These are phyloP conservation scores for Lagenaria siceraria DNA, from an alignment of 306 rosid species.

Conservation along the genomic window DNA sequence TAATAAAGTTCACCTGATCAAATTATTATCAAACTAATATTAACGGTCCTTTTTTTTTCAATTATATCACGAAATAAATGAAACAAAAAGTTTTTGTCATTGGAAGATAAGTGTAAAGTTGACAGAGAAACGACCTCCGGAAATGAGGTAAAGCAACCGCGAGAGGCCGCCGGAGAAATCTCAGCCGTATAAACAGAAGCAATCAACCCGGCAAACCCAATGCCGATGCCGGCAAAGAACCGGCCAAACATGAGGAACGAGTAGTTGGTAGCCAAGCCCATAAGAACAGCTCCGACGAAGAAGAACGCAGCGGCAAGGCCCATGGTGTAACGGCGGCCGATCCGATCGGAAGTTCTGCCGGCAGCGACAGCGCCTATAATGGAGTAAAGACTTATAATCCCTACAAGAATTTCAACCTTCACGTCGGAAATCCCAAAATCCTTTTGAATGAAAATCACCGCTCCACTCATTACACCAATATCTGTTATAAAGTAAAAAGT, in stretches of 20 bases:
- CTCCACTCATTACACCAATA: constrained; percentile 98
- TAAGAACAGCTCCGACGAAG: constrained; percentile 68
- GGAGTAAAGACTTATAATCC: constrained; percentile 57
- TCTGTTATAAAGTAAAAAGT: constrained; percentile 21
- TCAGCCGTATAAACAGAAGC: constrained; percentile 82
- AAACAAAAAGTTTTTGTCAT: neutral
- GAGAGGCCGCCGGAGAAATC: constrained; percentile 64
- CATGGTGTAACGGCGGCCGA: constrained; percentile 81
- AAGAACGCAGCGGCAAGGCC: constrained; percentile 45
- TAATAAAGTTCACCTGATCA: too few species aligned
- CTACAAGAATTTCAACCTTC: constrained; percentile 43
- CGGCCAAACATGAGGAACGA: constrained; percentile 72
- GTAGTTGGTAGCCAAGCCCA: constrained; percentile 77
- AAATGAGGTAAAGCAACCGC: constrained; percentile 84
- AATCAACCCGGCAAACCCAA: constrained; percentile 68
- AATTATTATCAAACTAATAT: too few species aligned
- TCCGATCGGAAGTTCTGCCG: constrained; percentile 83
- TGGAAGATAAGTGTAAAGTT: neutral
- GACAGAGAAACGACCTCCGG: constrained; percentile 39
- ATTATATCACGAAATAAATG: too few species aligned
- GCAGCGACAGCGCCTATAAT: constrained; percentile 58
- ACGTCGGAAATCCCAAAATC: constrained; percentile 44
- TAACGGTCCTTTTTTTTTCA: too few species aligned
- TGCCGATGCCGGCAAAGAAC: constrained; percentile 63
- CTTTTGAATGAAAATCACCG: constrained; percentile 31